Evolutionary conservation across 371 early-diverging fungal genomes (phyloP).

Genomic region (Lichtheimia ramosa): DNA sequence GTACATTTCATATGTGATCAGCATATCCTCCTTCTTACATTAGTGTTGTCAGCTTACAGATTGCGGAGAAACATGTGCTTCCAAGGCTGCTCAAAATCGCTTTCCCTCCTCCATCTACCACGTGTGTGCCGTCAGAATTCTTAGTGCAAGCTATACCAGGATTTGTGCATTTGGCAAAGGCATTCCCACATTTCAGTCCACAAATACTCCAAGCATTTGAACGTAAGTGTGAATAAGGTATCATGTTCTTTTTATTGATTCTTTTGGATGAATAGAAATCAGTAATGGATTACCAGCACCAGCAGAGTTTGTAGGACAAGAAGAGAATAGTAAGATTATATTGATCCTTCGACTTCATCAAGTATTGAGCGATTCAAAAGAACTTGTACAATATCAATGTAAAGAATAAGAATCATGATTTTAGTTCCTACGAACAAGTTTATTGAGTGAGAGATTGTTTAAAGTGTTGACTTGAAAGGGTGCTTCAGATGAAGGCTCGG

Average conservation of each 20-base stretch:
- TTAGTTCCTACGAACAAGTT: conserved; percentile 11
- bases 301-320: conserved; percentile 40
- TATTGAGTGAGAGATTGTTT: conserved; percentile 20
- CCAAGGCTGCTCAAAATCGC: conserved; percentile 42
- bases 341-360: conserved; percentile 41
- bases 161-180: conserved; percentile 41
- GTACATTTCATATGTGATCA: neutral
- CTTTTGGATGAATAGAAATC: conserved; percentile 23
- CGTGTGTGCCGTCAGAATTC: conserved; percentile 39
- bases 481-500: neutral
- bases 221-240: conserved; percentile 21
- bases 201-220: conserved; percentile 34
- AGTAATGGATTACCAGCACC: conserved; percentile 38
- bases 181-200: conserved; percentile 43
- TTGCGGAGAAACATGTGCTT: conserved; percentile 37
- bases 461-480: conserved; percentile 1
- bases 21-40: neutral
- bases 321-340: conserved; percentile 42
- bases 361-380: conserved; percentile 31
- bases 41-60: conserved; percentile 15
- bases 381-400: conserved; percentile 29
- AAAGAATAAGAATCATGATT: neutral
- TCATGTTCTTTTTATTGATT: neutral
- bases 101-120: conserved; percentile 22
- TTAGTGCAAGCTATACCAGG: conserved; percentile 46